Conservation (phyloP, 805 yeast genomes). For the Wickerhamiella kurtzmanii region DNA sequence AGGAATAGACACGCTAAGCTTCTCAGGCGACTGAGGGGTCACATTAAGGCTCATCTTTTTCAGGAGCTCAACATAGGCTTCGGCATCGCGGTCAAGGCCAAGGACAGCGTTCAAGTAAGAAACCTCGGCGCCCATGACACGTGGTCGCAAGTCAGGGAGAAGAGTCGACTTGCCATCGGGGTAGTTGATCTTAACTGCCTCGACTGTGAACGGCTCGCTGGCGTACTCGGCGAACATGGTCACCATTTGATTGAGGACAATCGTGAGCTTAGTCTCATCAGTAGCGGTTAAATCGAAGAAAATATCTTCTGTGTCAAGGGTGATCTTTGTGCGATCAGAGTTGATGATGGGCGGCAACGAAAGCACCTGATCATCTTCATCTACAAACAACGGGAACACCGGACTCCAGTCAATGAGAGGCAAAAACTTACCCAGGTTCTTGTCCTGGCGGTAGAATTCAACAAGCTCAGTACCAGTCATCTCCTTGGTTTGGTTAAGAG, state of each 20-base stretch:
- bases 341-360: conserved; percentile 96
- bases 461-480: conserved; percentile 68
- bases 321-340: conserved; percentile 78
- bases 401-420: conserved; percentile 81
- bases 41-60: conserved; percentile 73
- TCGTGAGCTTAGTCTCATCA: conserved; percentile 84
- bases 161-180: conserved; percentile 62
- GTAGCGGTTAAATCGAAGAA: conserved; percentile 92
- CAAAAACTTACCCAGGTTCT: conserved; percentile 75
- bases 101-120: conserved; percentile 82
- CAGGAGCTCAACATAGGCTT: conserved; percentile 55
- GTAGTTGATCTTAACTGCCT: conserved; percentile 66
- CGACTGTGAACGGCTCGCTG: conserved; percentile 66
- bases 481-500: conserved; percentile 30
- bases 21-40: conserved; percentile 33
- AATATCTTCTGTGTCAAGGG: conserved; percentile 71
- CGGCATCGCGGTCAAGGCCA: conserved; percentile 62
- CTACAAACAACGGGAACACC: conserved; percentile 81
- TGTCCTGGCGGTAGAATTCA: conserved; percentile 84
- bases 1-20: conserved; percentile 62
- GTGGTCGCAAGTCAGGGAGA: conserved; percentile 59
- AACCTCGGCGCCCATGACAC: conserved; percentile 59
- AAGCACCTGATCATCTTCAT: conserved; percentile 60
- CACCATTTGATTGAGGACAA: conserved; percentile 81
- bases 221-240: conserved; percentile 93